Evolutionary conservation across 2,329 filamentous ascomycete genomes (phyloP), one percentile per base, ranked within the genome.

Genomic region (Fusarium goolgardi): DNA sequence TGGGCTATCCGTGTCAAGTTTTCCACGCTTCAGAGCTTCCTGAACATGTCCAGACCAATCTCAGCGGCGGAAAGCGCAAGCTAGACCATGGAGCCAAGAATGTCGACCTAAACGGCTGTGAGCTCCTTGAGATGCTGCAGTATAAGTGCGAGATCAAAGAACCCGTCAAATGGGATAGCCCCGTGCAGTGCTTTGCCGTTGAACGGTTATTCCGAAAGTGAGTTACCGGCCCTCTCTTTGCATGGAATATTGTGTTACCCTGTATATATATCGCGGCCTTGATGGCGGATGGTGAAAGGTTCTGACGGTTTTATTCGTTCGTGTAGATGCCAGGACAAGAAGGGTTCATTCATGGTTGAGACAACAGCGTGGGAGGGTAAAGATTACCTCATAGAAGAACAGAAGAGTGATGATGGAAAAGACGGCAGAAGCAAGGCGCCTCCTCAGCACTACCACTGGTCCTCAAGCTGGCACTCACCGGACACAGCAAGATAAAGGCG

Each of bases 281-380:
- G n/a, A 45, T 50, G 44, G 34, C 32, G 29, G 16, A 27, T 41
- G 15, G 12, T n/a, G 18, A 52, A 29, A 16, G 20, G 16, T 43
- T 50, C 57, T 63, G 35, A 69, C 46, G 49, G 35, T 32, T 41
- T 32, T 39, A 25, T 47, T 35, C 32, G n/a, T n/a, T 49, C n/a
- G 63, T 63, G 65, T 74, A 90, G 88, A 70, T 90, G 88, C 75
- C 79, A 80, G 60, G 87, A 89, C 76, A 83, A 79, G 70, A 85
- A 85, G 16, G 85, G 85, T 6, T 79, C 60, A 10, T 90, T 90
- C 70, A 84, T 81, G 75, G 85, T 89, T 43, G 88, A 90, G 78
- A 90, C 88, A 25, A 90, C 88, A 15, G 81, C 83, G 43, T 90
- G 87, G 88, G 87, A 90, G 77, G 81, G 76, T 62, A 75, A 73